Conservation (phyloP, 306 rosid species). For the Sophora flavescens region DNA sequence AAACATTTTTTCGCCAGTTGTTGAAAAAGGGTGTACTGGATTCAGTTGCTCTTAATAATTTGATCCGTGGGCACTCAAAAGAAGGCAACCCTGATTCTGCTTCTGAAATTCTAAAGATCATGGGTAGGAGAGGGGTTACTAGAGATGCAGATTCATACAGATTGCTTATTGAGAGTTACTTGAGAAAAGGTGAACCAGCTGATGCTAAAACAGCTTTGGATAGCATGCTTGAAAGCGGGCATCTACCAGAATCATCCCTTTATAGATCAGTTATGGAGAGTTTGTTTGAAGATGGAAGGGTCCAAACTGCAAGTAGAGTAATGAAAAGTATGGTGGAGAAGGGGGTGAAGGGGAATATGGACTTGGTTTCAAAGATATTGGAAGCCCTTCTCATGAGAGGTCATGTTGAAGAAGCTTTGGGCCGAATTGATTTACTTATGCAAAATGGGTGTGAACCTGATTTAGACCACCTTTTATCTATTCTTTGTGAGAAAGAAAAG, state of each 20-base stretch:
- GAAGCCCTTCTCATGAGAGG: constrained; percentile 92
- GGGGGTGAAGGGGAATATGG: constrained; percentile 83
- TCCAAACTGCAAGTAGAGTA: constrained; percentile 93
- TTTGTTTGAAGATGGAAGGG: constrained; percentile 87
- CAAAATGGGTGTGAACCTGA: constrained; percentile 64
- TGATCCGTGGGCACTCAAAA: constrained; percentile 81
- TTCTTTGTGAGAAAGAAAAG: constrained; percentile 84
- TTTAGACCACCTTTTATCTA: constrained; percentile 66
- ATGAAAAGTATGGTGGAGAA: constrained; percentile 93
- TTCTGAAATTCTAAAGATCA: constrained; percentile 81
- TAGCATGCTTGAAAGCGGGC: constrained; percentile 87
- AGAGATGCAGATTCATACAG: constrained; percentile 74
- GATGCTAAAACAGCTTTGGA: constrained; percentile 89
- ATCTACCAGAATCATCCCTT: constrained; percentile 69
- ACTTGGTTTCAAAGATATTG: constrained; percentile 80
- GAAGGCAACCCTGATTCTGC: constrained; percentile 93
- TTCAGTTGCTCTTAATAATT: constrained; percentile 76
- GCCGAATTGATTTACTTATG: constrained; percentile 79
- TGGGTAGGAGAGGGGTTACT: constrained; percentile 81
- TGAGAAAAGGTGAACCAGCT: constrained; percentile 89
- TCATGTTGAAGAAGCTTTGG: constrained; percentile 91
- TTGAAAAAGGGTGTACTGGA: constrained; percentile 86
- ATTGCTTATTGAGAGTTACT: constrained; percentile 80
- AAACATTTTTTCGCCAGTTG: constrained; percentile 77
- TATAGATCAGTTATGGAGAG: constrained; percentile 78